These are phyloP conservation scores for Yamadazyma blattariae DNA, from an alignment of 1,139 yeast genomes.

Conservation along the genomic window DNA sequence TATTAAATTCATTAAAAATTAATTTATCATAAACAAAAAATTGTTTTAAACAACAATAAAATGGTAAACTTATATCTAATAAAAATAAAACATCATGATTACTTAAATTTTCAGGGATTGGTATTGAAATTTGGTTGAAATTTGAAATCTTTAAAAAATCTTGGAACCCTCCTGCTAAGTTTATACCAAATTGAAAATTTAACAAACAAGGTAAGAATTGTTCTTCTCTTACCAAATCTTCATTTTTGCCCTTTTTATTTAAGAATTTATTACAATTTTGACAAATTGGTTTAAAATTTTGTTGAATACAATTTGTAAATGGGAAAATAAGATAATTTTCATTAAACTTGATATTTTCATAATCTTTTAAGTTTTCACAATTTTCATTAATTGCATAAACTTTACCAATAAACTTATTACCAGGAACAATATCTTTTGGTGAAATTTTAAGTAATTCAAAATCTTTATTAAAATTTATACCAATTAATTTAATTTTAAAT, in stretches of 20 bases:
- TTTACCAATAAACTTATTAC: constrained; percentile 30
- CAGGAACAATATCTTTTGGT: constrained; percentile 26
- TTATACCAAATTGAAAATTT: constrained; percentile 30
- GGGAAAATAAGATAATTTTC: constrained; percentile 35
- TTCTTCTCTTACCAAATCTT: no score
- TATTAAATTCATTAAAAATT: constrained; percentile 3
- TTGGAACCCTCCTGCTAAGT: constrained; percentile 42
- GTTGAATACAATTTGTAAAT: constrained; percentile 32
- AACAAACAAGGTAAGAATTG: constrained; percentile 21
- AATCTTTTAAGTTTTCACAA: constrained; percentile 2
- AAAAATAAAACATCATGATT: constrained; percentile 38
- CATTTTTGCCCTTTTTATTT: background rate
- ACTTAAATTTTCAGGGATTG: constrained; percentile 30
- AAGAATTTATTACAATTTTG: constrained; percentile 19
- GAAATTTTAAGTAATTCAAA: constrained; percentile 9
- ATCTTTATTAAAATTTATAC: constrained; percentile 19
- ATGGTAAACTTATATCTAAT: constrained; percentile 35
- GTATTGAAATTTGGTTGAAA: constrained; percentile 24
- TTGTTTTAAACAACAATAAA: constrained; percentile 26
- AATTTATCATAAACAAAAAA: constrained; percentile 6
- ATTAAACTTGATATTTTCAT: constrained; percentile 8
- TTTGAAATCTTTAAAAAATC: constrained; percentile 29
- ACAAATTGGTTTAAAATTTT: constrained; percentile 18
- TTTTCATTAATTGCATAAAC: constrained; percentile 15
- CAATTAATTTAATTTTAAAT: constrained; percentile 31